Percentiles rank a stretch among this genome's conserved stretches.
Evolutionary conservation across 305 asterid genomes (phyloP).

Genomic region (Ilex paraguariensis): DNA sequence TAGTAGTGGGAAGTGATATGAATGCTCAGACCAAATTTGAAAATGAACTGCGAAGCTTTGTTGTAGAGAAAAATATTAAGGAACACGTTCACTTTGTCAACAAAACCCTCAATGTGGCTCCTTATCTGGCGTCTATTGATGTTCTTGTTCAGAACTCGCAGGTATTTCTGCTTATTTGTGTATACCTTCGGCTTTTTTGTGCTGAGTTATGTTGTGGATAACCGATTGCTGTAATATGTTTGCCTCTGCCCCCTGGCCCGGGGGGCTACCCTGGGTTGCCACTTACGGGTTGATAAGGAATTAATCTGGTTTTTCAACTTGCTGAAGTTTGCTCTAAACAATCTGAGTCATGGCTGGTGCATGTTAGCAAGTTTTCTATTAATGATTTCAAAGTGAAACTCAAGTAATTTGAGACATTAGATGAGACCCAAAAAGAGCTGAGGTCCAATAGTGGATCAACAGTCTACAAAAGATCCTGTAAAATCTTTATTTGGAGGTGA

Average conservation of each 20-base stretch:
- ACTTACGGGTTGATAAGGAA: too few relatives aligned
- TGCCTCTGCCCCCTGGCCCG: background rate
- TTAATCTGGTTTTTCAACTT: too few relatives aligned
- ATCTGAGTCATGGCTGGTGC: too few relatives aligned
- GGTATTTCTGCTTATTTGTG: constrained; percentile 35
- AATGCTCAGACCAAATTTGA: constrained; percentile 76
- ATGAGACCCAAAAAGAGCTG: too few relatives aligned
- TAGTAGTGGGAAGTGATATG: constrained; percentile 88
- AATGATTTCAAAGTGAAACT: too few relatives aligned
- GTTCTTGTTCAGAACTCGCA: constrained; percentile 94
- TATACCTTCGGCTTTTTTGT: background rate
- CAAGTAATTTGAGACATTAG: too few relatives aligned
- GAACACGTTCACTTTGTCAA: constrained; percentile 76
- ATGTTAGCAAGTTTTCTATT: too few relatives aligned
- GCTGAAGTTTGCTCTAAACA: too few relatives aligned
- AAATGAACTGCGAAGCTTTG: constrained; percentile 72
- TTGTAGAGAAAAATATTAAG: constrained; percentile 57
- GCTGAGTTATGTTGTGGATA: background rate
- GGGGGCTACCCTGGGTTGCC: too few relatives aligned
- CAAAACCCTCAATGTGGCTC: constrained; percentile 84
- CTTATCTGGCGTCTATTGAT: constrained; percentile 81
- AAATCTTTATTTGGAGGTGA: too few relatives aligned
- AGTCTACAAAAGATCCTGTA: too few relatives aligned
- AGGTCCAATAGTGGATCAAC: too few relatives aligned
- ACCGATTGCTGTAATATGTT: background rate